These are phyloP conservation scores for Xylaria sp. DNA, from an alignment of 495 filamentous ascomycete species.

Conservation along the genomic window DNA sequence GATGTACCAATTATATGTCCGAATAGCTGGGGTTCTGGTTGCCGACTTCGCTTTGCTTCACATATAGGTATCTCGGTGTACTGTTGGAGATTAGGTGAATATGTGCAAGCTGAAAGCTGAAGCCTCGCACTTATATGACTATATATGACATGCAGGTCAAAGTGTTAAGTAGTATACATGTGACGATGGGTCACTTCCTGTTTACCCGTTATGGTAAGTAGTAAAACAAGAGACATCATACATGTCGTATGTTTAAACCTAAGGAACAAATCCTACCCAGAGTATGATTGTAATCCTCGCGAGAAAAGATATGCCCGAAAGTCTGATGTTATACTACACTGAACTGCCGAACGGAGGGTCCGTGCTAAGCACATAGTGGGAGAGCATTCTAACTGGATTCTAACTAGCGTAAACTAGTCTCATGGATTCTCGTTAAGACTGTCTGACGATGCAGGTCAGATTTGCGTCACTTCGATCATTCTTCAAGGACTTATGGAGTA, in stretches of 20 bases:
- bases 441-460: conserved; percentile 5
- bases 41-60: too few relatives aligned
- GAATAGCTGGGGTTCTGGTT: too few relatives aligned
- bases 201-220: background rate
- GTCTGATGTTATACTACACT: background rate
- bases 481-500: background rate
- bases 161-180: too few relatives aligned
- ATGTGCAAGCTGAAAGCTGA: too few relatives aligned
- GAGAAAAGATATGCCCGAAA: conserved; percentile 11
- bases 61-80: too few relatives aligned
- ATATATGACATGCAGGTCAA: too few relatives aligned
- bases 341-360: conserved; percentile 20
- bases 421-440: background rate
- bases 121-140: too few relatives aligned
- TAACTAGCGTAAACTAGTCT: conserved; percentile 1
- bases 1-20: too few relatives aligned
- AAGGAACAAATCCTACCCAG: background rate
- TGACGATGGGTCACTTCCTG: too few relatives aligned
- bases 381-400: background rate
- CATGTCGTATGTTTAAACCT: background rate
- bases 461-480: background rate
- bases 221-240: background rate
- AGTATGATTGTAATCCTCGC: background rate
- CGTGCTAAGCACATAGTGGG: conserved; percentile 5
- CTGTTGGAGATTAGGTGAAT: too few relatives aligned